phyloP scores from a whole-genome alignment of 2,329 filamentous ascomycete species.

The Phaeosphaeria sp. region DNA sequence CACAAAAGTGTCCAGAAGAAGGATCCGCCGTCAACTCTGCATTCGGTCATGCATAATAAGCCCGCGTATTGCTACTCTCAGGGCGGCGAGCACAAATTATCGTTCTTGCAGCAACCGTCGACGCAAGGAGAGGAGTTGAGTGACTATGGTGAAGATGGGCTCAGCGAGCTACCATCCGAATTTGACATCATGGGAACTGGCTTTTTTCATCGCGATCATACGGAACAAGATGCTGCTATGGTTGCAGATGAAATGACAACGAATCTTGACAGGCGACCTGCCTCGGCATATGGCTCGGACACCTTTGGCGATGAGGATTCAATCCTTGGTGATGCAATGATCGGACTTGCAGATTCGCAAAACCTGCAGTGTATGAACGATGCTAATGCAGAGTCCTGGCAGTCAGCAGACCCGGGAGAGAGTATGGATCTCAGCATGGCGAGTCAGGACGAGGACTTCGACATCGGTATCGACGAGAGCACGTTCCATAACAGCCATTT shows the following conservation, averaged over 20 bases:
- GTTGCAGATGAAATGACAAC: not conserved
- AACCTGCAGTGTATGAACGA: constrained; percentile 14
- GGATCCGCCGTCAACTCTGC: constrained; percentile 24
- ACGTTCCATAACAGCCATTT: not conserved
- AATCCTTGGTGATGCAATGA: constrained; percentile 36
- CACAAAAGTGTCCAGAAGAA: constrained; percentile 33
- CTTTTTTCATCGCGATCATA: not conserved
- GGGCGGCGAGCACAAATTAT: constrained; percentile 28
- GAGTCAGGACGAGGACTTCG: constrained; percentile 12
- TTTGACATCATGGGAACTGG: not conserved
- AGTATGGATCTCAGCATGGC: constrained; percentile 8
- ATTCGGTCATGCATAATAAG: constrained; percentile 35
- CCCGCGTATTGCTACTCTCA: constrained; percentile 34
- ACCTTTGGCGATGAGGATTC: constrained; percentile 41
- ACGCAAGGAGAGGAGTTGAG: constrained; percentile 18
- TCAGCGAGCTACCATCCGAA: constrained; percentile 20
- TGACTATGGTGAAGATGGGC: constrained; percentile 36
- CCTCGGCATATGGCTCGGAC: constrained; percentile 20
- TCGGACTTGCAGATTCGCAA: constrained; percentile 43
- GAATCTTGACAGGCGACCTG: not conserved
- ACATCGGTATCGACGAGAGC: not conserved
- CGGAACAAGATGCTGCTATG: not conserved
- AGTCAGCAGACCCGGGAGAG: not conserved
- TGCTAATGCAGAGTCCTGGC: not conserved
- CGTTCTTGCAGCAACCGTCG: constrained; percentile 21